Conservation (phyloP, 2,329 filamentous ascomycete genomes). For the Rhynchosporium secalis region DNA sequence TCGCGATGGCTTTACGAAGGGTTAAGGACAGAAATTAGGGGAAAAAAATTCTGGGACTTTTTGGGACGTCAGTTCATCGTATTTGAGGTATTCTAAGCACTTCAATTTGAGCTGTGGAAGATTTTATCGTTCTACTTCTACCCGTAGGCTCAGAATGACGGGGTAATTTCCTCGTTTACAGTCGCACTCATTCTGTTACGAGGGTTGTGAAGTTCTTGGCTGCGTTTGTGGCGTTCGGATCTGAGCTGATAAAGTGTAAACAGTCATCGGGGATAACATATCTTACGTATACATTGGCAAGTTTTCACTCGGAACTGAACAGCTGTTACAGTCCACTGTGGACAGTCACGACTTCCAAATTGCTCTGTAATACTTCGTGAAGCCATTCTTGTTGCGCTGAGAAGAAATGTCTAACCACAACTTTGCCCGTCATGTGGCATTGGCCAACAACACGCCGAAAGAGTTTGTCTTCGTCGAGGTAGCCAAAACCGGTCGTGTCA, state of each 20-base stretch:
- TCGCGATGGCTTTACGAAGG: no score
- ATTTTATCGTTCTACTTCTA: no score
- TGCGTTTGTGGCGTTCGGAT: background rate
- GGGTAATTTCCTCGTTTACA: no score
- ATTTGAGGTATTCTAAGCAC: no score
- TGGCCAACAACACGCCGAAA: background rate
- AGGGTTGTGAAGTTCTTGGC: background rate
- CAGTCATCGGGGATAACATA: background rate
- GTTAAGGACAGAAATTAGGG: no score
- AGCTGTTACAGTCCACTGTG: background rate
- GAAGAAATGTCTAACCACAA: background rate
- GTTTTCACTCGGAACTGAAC: background rate
- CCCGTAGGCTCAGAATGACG: no score
- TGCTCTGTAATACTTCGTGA: no score
- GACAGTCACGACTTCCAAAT: background rate
- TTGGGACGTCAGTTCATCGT: no score
- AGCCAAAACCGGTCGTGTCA: background rate
- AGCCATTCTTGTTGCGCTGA: background rate
- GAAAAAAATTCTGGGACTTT: no score
- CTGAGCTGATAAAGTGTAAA: background rate
- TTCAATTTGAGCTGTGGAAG: no score
- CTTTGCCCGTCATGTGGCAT: background rate
- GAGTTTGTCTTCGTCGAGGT: conserved; percentile 11
- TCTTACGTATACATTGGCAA: background rate
- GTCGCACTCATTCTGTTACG: no score